Conservation (phyloP, 345 rosid species). For the Eucalyptus erythrocorys region DNA sequence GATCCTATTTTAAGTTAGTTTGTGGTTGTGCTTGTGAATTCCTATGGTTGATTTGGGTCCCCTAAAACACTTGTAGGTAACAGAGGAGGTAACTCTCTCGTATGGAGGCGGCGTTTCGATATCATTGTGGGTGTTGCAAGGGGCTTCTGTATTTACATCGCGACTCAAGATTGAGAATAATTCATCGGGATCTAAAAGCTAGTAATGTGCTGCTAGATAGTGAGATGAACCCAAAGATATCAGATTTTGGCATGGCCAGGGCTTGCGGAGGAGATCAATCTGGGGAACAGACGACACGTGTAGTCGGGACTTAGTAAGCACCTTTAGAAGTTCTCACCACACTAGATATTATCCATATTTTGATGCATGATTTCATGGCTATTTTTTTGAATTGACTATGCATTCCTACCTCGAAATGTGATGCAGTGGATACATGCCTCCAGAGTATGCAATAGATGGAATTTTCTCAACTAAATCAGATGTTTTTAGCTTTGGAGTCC, state of each 20-base stretch:
- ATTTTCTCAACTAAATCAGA: background rate
- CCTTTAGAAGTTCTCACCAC: background rate
- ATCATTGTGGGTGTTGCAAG: slow-evolving; percentile 19
- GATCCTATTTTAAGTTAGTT: background rate
- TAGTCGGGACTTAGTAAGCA: slow-evolving; percentile 20
- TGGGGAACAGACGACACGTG: slow-evolving; percentile 1
- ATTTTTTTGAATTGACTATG: background rate
- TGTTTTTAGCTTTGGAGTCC: background rate
- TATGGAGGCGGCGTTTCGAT: background rate
- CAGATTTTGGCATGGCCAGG: slow-evolving; percentile 26
- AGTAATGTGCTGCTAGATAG: slow-evolving; percentile 11
- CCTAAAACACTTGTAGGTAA: background rate
- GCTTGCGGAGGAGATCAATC: slow-evolving; percentile 1
- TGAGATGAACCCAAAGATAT: slow-evolving; percentile 21
- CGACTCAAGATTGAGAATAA: slow-evolving; percentile 15
- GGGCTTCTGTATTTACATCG: slow-evolving; percentile 21
- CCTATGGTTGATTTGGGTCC: background rate
- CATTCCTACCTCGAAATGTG: background rate
- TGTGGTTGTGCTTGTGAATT: background rate
- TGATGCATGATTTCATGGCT: background rate
- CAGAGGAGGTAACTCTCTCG: background rate
- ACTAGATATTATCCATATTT: background rate
- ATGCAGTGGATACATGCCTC: background rate
- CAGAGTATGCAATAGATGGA: background rate
- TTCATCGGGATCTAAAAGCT: slow-evolving; percentile 18